Evolutionary conservation across 148 eudicot genomes (phyloP).

Genomic region (Fagopyrum esculentum): DNA sequence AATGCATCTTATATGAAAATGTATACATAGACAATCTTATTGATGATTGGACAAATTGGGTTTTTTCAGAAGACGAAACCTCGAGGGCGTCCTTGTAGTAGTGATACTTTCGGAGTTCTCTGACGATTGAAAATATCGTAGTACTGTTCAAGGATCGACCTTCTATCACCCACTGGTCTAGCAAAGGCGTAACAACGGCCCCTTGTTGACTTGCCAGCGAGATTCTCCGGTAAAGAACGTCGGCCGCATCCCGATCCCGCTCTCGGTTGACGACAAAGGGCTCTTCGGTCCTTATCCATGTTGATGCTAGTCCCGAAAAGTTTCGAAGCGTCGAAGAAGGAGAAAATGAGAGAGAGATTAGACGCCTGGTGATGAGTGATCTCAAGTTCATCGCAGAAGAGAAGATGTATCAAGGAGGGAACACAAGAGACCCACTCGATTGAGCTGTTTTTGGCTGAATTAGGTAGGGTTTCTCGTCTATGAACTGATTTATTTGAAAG

Average conservation of each 20-base stretch:
- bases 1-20: too few species aligned
- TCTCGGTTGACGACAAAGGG: neutral
- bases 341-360: neutral
- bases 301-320: neutral
- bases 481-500: too few species aligned
- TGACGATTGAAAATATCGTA: constrained; percentile 15
- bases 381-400: neutral
- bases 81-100: constrained; percentile 33
- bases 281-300: neutral
- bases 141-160: constrained; percentile 17
- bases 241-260: neutral
- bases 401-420: too few species aligned
- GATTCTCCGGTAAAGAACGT: constrained; percentile 27
- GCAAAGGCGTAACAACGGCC: constrained; percentile 22
- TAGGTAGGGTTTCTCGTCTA: too few species aligned
- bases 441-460: too few species aligned
- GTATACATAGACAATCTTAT: neutral
- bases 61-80: constrained; percentile 15
- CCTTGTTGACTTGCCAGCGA: constrained; percentile 19
- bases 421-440: too few species aligned
- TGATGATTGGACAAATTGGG: neutral
- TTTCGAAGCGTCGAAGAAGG: neutral
- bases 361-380: neutral
- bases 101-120: constrained; percentile 21
- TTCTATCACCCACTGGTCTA: constrained; percentile 30